These are phyloP conservation scores for Phaeodactylum tricornutum DNA, from an alignment of 108 stramenopile species.

Conservation along the genomic window DNA sequence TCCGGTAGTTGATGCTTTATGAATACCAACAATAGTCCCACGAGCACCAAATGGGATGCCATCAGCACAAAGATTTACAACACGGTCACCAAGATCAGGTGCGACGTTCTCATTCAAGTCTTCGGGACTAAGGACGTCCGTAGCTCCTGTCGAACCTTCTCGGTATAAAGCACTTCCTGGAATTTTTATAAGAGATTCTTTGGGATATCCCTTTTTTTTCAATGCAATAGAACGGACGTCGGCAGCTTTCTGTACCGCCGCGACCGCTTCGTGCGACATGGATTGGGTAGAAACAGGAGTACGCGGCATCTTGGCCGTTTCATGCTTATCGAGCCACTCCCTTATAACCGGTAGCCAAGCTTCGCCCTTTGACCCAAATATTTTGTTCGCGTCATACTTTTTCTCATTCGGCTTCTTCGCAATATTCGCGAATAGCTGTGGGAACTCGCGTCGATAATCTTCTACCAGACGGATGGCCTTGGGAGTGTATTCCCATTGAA, in stretches of 20 bases:
- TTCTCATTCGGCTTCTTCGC: slow-evolving; percentile 66
- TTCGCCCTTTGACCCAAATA: slow-evolving; percentile 62
- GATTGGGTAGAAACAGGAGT: slow-evolving; percentile 81
- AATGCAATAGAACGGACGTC: slow-evolving; percentile 69
- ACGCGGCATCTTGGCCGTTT: slow-evolving; percentile 85
- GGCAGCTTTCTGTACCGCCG: slow-evolving; percentile 87
- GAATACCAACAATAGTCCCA: slow-evolving; percentile 94
- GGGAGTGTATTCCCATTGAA: slow-evolving; percentile 90
- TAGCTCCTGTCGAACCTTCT: slow-evolving; percentile 64
- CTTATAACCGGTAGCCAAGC: slow-evolving; percentile 53
- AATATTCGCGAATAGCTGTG: slow-evolving; percentile 77
- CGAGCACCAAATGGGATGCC: slow-evolving; percentile 94
- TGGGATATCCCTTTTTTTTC: slow-evolving; percentile 57
- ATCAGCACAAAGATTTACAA: slow-evolving; percentile 83
- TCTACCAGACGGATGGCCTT: slow-evolving; percentile 85
- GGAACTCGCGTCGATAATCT: slow-evolving; percentile 83
- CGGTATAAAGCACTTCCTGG: slow-evolving; percentile 61
- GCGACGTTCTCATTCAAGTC: slow-evolving; percentile 51
- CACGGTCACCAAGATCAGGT: slow-evolving; percentile 87
- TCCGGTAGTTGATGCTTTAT: slow-evolving; percentile 68
- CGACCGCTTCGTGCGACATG: slow-evolving; percentile 83
- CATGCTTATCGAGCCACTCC: slow-evolving; percentile 80
- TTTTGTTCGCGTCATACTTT: slow-evolving; percentile 69
- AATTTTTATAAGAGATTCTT: slow-evolving; percentile 77
- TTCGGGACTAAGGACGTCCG: slow-evolving; percentile 62